Evolutionary conservation across 768 basidiomycete species (phyloP), one percentile per base, ranked within the genome.

Genomic region (Tephrocybe sp.): DNA sequence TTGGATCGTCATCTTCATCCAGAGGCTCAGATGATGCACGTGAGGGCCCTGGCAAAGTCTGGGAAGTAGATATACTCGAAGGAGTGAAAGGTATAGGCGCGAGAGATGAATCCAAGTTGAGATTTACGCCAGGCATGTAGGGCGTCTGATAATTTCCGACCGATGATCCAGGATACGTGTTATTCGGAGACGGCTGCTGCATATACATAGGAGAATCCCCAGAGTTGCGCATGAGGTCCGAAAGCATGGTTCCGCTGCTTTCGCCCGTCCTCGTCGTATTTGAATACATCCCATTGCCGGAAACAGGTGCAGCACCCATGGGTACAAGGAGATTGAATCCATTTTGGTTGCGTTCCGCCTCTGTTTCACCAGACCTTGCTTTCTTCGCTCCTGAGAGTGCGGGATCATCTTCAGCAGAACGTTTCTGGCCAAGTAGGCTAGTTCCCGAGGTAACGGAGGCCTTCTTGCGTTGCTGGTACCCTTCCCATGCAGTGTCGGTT

Each of bases 401-500:
- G 25, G 62, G 36, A 39, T 79, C 81, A 18, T 76, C 76, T 14
- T 85, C 84, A 0, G 79, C 68, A n/a, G 79, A 32, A 23, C 85
- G 79, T 63, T 87, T 87, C 54, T 73, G 73, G 4, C 66, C 58
- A 36, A 62, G 58, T 40, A 52, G 54, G 39, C 63, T 62, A n/a
- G 67, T 38, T 15, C 69, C 59, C 26, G 64, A 36, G 34, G 9
- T 36, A 30, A 11, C 7, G 4, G 34, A 50, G 9, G 59, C 60
- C 54, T 77, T 78, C 66, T 86, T 94, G 58, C 92, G 83, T 4
- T 77, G 59, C 55, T 91, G 86, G 61, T 87, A 94, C 45, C 91
- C 86, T 63, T 96, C 93, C 78, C 88, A 93, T 30, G 93, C 93
- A 1, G 92, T 93, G 62, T 96, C 94, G 0, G 93, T 94, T 71